Percentiles rank a stretch among this genome's conserved stretches.
Evolutionary conservation across 1,284 basidiomycete genomes (phyloP).

Genomic region (Ustilago hordei): DNA sequence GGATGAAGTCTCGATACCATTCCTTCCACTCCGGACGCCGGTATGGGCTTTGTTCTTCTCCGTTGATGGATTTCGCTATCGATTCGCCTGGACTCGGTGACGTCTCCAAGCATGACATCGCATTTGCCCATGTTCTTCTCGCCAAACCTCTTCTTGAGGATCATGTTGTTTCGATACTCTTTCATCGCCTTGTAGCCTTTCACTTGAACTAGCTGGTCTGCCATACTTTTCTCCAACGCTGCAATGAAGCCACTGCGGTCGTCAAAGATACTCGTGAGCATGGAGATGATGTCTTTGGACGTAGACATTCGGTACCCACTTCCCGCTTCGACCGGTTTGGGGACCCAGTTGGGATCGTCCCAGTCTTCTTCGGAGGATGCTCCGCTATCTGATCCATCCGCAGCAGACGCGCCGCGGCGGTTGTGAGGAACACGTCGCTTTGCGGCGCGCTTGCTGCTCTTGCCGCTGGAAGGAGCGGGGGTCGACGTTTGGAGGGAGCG

Average conservation of each 20-base stretch:
- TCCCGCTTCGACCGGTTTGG: constrained; percentile 57
- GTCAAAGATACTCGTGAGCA: constrained; percentile 68
- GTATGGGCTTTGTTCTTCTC: background rate
- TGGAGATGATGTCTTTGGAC: constrained; percentile 63
- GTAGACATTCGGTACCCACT: constrained; percentile 61
- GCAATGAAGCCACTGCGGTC: constrained; percentile 63
- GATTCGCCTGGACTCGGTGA: constrained; percentile 52
- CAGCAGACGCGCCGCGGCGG: constrained; percentile 17
- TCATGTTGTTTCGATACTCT: constrained; percentile 65
- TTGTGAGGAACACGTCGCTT: constrained; percentile 14
- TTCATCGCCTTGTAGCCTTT: constrained; percentile 57
- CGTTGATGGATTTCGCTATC: constrained; percentile 52
- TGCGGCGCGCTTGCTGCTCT: constrained; percentile 13
- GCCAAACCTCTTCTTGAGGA: constrained; percentile 67
- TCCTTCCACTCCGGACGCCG: constrained; percentile 23
- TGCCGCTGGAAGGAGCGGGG: constrained; percentile 7
- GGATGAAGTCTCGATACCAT: constrained; percentile 56
- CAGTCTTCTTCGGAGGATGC: constrained; percentile 51
- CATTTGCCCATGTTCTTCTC: constrained; percentile 61
- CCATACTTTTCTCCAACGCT: constrained; percentile 65
- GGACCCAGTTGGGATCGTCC: constrained; percentile 55
- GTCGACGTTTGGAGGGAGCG: constrained; percentile 22
- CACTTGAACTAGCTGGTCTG: constrained; percentile 62
- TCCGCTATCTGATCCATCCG: constrained; percentile 38
- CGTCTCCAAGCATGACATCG: constrained; percentile 68